Evolutionary conservation across 2,329 filamentous ascomycete genomes (phyloP).

Genomic region (Sphaerulina populicola): DNA sequence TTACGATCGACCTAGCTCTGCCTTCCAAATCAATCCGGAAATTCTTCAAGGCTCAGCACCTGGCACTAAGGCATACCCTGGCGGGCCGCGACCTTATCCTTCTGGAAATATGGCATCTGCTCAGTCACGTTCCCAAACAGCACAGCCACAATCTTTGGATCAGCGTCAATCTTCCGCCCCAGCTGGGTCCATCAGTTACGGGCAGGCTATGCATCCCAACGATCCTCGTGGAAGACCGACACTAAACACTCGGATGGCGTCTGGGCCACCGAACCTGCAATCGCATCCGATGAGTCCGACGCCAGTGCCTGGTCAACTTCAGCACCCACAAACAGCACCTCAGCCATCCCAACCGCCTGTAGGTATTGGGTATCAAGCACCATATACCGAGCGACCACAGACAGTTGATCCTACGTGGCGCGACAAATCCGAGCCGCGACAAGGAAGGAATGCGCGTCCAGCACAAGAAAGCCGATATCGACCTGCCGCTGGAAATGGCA

Average conservation of each 20-base stretch:
- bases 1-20: slow-evolving; percentile 47
- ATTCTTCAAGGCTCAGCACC: slow-evolving; percentile 28
- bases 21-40: slow-evolving; percentile 46
- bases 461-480: slow-evolving; percentile 3
- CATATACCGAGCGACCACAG: slow-evolving; percentile 36
- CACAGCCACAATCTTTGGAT: slow-evolving; percentile 18
- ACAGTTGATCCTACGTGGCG: slow-evolving; percentile 17
- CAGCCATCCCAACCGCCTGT: slow-evolving; percentile 1
- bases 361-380: slow-evolving; percentile 35
- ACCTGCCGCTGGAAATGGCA: neutral
- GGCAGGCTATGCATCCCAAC: slow-evolving; percentile 14
- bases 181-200: slow-evolving; percentile 4
- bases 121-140: slow-evolving; percentile 13
- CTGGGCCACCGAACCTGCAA: slow-evolving; percentile 26
- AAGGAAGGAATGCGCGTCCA: slow-evolving; percentile 12
- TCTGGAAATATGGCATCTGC: slow-evolving; percentile 11
- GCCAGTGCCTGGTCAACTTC: slow-evolving; percentile 18
- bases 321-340: slow-evolving; percentile 19
- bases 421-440: slow-evolving; percentile 8
- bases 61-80: slow-evolving; percentile 4
- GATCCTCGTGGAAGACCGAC: slow-evolving; percentile 20
- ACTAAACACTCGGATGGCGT: slow-evolving; percentile 27
- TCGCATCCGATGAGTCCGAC: slow-evolving; percentile 5
- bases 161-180: slow-evolving; percentile 18
- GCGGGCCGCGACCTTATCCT: slow-evolving; percentile 16